Conservation (phyloP, 1,139 yeast species). For the Geotrichum phurueaensis region DNA sequence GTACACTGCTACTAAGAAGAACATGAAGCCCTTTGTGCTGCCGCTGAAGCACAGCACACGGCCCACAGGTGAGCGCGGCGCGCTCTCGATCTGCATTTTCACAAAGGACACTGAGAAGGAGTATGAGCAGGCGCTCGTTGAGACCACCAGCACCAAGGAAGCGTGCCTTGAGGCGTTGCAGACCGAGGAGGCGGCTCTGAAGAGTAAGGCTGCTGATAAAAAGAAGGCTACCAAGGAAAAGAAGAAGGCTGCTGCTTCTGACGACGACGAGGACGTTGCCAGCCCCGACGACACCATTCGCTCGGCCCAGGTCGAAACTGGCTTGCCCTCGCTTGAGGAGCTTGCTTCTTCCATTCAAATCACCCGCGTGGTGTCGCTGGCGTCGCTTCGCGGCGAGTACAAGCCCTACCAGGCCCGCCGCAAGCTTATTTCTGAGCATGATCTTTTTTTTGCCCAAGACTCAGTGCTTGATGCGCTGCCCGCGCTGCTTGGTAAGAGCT, state of each 20-base stretch:
- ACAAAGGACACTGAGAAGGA: conserved; percentile 54
- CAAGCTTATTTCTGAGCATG: conserved; percentile 39
- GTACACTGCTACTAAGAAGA: conserved; percentile 55
- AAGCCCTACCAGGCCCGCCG: conserved; percentile 42
- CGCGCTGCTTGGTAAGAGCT: conserved; percentile 70
- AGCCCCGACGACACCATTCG: conserved; percentile 9
- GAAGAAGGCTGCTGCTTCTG: not conserved
- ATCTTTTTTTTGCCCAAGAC: conserved; percentile 65
- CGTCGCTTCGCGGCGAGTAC: conserved; percentile 41
- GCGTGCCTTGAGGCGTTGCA: conserved; percentile 53
- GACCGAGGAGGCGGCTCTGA: conserved; percentile 44
- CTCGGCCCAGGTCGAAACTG: conserved; percentile 7
- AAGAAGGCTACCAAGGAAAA: not conserved
- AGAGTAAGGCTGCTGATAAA: conserved; percentile 2
- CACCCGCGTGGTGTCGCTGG: conserved; percentile 38
- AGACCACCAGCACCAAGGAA: conserved; percentile 31
- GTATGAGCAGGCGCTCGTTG: conserved; percentile 8
- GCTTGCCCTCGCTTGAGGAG: conserved; percentile 13
- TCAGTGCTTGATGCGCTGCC: conserved; percentile 76
- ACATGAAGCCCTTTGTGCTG: conserved; percentile 67
- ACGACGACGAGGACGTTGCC: conserved; percentile 4
- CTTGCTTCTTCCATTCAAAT: conserved; percentile 13
- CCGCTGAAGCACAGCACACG: conserved; percentile 47
- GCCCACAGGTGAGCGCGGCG: conserved; percentile 35
- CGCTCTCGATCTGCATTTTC: conserved; percentile 54